Conservation (phyloP, 2,329 filamentous ascomycete genomes). For the Cordyceps farinosa region DNA sequence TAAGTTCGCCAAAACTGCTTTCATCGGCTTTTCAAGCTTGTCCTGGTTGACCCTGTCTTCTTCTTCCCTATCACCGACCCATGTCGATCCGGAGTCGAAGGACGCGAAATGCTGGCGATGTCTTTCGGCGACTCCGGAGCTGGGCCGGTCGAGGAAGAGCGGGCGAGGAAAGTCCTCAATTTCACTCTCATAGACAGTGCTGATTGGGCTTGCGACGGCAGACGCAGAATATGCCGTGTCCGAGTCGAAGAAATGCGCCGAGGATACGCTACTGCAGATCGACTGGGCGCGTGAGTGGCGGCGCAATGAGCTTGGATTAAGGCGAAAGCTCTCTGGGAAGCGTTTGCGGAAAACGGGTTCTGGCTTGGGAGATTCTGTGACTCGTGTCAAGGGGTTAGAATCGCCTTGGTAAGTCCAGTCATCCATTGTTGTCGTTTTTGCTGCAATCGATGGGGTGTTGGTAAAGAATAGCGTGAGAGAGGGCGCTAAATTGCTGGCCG, state of each 20-base stretch:
- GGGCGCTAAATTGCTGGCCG: neutral
- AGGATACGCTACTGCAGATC: conserved; percentile 33
- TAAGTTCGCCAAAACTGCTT: neutral
- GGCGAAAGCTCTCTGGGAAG: conserved; percentile 28
- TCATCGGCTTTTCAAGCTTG: neutral
- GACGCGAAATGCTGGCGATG: conserved; percentile 30
- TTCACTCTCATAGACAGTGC: conserved; percentile 34
- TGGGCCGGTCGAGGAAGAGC: neutral
- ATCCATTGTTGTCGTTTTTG: neutral
- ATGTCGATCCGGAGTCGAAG: conserved; percentile 36
- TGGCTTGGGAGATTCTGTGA: neutral
- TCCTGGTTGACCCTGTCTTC: neutral
- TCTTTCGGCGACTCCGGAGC: neutral
- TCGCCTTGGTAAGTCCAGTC: neutral
- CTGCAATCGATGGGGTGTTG: neutral
- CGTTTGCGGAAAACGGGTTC: conserved; percentile 4
- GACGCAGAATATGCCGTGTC: conserved; percentile 37
- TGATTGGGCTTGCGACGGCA: conserved; percentile 35
- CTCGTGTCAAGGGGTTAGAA: neutral
- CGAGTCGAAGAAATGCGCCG: conserved; percentile 36
- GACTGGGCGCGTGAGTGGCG: conserved; percentile 22
- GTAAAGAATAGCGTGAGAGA: neutral
- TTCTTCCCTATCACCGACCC: conserved; percentile 37
- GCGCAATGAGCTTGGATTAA: conserved; percentile 29
- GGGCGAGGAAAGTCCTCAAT: neutral